A percentile compares a stretch with the other conserved stretches of the same genome.
Conservation (phyloP, 805 yeast species). For the Lipomyces japonicus region DNA sequence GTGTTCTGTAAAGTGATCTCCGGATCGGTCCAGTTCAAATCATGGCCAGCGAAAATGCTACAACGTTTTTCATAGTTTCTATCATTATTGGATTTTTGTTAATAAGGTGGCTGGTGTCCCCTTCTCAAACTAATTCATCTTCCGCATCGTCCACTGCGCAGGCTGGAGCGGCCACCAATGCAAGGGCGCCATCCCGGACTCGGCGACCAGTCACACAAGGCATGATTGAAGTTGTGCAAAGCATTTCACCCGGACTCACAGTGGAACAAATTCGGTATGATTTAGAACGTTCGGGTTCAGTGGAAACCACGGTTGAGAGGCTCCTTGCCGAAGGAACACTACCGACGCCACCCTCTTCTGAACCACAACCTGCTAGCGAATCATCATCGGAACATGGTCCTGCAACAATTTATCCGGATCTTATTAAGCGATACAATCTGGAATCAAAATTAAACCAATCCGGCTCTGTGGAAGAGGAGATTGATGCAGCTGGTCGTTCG, state of each 20-base stretch:
- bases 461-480: constrained; percentile 10
- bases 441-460: constrained; percentile 13
- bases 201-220: constrained; percentile 37
- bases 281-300: constrained; percentile 71
- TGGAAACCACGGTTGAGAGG: constrained; percentile 73
- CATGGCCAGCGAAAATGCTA: too few relatives aligned
- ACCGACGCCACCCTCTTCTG: constrained; percentile 39
- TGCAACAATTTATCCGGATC: constrained; percentile 10
- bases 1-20: too few relatives aligned
- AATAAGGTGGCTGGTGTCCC: constrained; percentile 27
- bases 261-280: constrained; percentile 69
- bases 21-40: too few relatives aligned
- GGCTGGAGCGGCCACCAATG: background rate
- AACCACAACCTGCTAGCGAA: constrained; percentile 1
- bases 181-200: background rate
- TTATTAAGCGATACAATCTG: constrained; percentile 24
- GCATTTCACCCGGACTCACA: constrained; percentile 71
- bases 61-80: constrained; percentile 29
- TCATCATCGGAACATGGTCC: constrained; percentile 21
- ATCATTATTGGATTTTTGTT: constrained; percentile 28
- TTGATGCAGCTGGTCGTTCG: background rate
- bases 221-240: constrained; percentile 83
- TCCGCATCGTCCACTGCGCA: constrained; percentile 5
- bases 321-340: constrained; percentile 58
- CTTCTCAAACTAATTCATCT: constrained; percentile 6